These are phyloP conservation scores for Neoscytalidium dimidiatum DNA, from an alignment of 2,329 filamentous ascomycete genomes.

Conservation along the genomic window DNA sequence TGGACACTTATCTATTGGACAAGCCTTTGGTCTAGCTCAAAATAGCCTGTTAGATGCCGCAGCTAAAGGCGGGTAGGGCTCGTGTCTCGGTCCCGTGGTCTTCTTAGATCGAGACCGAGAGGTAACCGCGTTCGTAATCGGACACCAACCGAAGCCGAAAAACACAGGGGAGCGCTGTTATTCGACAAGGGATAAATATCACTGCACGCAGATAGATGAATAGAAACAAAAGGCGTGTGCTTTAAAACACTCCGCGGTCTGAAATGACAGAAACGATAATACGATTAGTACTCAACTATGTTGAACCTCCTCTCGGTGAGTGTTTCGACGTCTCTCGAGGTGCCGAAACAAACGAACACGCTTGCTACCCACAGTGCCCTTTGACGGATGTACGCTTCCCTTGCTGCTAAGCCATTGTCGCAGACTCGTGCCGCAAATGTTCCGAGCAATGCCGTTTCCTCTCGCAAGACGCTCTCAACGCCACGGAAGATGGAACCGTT, in stretches of 20 bases:
- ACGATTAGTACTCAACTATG: background rate
- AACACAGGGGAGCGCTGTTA: background rate
- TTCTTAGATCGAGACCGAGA: too few relatives aligned
- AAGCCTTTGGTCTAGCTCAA: background rate
- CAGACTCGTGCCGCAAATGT: background rate
- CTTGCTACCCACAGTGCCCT: background rate
- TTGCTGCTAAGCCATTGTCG: background rate
- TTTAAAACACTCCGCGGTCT: background rate
- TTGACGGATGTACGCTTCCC: background rate
- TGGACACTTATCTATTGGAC: background rate
- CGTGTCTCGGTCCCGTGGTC: background rate
- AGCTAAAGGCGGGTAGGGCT: background rate
- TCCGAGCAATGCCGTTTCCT: constrained; percentile 2
- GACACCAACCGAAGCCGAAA: background rate
- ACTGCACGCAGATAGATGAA: background rate
- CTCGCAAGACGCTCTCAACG: background rate
- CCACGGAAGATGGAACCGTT: constrained; percentile 3
- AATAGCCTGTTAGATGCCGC: background rate
- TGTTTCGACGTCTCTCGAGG: background rate
- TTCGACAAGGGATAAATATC: background rate
- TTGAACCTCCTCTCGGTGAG: background rate
- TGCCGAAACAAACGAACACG: constrained; percentile 4
- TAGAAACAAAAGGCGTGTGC: background rate
- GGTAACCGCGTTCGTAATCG: background rate
- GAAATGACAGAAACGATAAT: background rate